Base-by-base conservation (phyloP, 1,139 yeast genomes). In the Yamadazyma triangularis region DNA sequence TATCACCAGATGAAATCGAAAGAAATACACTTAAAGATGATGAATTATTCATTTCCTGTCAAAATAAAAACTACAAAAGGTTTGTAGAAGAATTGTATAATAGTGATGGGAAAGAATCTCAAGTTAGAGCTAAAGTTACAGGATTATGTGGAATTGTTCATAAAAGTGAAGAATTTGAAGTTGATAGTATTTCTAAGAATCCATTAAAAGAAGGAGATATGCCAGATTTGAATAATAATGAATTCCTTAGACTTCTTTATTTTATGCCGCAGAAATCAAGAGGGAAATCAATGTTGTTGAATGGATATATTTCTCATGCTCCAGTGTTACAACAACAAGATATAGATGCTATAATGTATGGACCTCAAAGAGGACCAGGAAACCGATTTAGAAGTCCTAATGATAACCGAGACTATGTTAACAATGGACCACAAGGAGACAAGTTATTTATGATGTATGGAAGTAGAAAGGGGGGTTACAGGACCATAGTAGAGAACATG, bases 201-300 rank as follows among this genome's bases (percentile, higher is more conserved):
- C 95, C 95, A 1, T 63, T 89, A 27, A 58, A 64, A 12, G 75
- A 64, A 33, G 79, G 76, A 0, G 65, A 69, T 12, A 71, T 73
- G 54, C 70, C 77, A 10, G 78, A 79, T 42, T 55, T 91, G 23
- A 68, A 76, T 13, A 76, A 77, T 18, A 61, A 63, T 30, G 62
- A 73, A 13, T 78, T 76, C 39, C 53, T 87, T 34, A 74, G 73
- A 33, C 63, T 79, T 2, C 63, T 64, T 30, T 91, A 82, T 50
- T 54, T 64, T 27, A 73, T 84, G 73, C 75, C 77, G 4, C 54
- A 63, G 12, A 69, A 72, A 33, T 52, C 53, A 5, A 58, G 47
- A 4, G 83, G 85, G 32, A 91, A 91, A 52, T 82, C 95, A 3
- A 84, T 91, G 85, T 63, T 91, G 15, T 58, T 91, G 39, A 84